Evolutionary conservation across 805 yeast species (phyloP).

Genomic region (Spathaspora sp.): DNA sequence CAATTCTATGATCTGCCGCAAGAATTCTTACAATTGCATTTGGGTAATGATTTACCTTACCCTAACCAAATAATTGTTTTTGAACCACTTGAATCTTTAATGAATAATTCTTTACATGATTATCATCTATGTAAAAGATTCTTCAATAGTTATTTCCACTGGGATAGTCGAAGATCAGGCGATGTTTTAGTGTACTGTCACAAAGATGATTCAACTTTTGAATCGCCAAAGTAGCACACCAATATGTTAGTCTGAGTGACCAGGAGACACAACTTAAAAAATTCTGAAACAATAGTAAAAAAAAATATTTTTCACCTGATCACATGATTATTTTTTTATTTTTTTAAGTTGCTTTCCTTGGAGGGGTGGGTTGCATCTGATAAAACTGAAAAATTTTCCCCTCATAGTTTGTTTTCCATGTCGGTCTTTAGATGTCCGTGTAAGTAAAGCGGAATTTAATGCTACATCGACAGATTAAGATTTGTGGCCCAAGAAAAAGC

Average conservation of each 20-base stretch:
- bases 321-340: background rate
- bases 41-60: slow-evolving; percentile 2
- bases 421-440: background rate
- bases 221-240: no score
- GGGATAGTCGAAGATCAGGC: slow-evolving; percentile 80
- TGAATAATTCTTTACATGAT: slow-evolving; percentile 38
- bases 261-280: no score
- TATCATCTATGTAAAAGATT: slow-evolving; percentile 51
- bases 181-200: slow-evolving; percentile 63
- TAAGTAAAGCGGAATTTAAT: background rate
- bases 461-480: background rate
- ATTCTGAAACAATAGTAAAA: background rate
- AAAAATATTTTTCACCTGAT: background rate
- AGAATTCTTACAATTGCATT: slow-evolving; percentile 40
- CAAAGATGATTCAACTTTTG: background rate
- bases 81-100: slow-evolving; percentile 52
- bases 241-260: no score
- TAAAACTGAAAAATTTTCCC: background rate
- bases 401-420: background rate
- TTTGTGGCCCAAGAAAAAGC: background rate
- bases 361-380: background rate
- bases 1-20: slow-evolving; percentile 66
- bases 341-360: background rate
- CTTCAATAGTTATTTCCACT: slow-evolving; percentile 80
- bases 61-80: slow-evolving; percentile 59